A percentile compares a stretch with the other conserved stretches of the same genome.
Evolutionary conservation across 2,329 filamentous ascomycete species (phyloP).

Genomic region (Chaetomium olivaceum): DNA sequence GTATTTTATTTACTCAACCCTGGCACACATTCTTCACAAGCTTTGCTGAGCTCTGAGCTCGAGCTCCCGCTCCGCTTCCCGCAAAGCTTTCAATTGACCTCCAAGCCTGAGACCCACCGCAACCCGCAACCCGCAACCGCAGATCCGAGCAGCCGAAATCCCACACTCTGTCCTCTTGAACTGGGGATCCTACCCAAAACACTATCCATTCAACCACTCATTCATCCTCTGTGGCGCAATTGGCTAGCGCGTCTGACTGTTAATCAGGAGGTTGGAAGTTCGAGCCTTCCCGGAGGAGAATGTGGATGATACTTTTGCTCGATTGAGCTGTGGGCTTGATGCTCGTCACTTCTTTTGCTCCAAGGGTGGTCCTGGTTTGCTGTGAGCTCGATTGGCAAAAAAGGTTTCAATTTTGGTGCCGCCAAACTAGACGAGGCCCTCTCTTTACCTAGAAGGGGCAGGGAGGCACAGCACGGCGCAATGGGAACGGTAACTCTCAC

Average conservation of each 20-base stretch:
- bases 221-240: slow-evolving; percentile 45
- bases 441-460: not conserved
- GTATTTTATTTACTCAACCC: not conserved
- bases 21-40: not conserved
- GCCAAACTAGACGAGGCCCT: not conserved
- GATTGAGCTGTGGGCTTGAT: not conserved
- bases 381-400: not conserved
- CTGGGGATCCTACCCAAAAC: not conserved
- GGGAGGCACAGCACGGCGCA: not conserved
- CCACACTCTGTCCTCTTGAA: not conserved
- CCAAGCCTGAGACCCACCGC: slow-evolving; percentile 5
- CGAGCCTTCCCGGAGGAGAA: slow-evolving; percentile 31
- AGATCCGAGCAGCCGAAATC: slow-evolving; percentile 4
- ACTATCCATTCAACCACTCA: not conserved
- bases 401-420: not conserved
- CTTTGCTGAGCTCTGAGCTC: not conserved
- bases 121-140: not conserved
- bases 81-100: not conserved
- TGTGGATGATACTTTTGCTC: not conserved
- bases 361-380: not conserved
- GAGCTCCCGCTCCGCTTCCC: not conserved
- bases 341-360: not conserved
- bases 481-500: not conserved
- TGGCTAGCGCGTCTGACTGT: slow-evolving; percentile 64
- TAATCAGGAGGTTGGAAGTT: slow-evolving; percentile 42